These are phyloP conservation scores for Verruconis gallopava DNA, from an alignment of 2,329 filamentous ascomycete genomes.

Conservation along the genomic window DNA sequence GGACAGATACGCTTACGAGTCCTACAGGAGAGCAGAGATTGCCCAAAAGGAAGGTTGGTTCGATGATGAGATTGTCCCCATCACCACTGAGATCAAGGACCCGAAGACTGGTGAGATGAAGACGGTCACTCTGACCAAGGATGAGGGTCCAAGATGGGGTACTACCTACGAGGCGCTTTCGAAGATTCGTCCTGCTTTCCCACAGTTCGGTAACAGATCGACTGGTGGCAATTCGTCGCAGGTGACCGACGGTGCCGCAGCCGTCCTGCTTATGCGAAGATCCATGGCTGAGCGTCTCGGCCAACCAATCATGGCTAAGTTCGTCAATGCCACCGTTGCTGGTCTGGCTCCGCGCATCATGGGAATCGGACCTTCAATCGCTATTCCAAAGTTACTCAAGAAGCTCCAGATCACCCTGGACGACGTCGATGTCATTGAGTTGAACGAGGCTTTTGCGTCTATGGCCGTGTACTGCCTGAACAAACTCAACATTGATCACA, in stretches of 20 bases:
- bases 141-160: constrained; percentile 83
- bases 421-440: constrained; percentile 80
- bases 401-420: constrained; percentile 66
- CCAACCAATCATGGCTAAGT: constrained; percentile 90
- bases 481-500: constrained; percentile 52
- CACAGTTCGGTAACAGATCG: constrained; percentile 72
- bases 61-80: constrained; percentile 87
- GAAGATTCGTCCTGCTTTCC: constrained; percentile 86
- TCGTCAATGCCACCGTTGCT: constrained; percentile 79
- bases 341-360: constrained; percentile 89
- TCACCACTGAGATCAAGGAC: constrained; percentile 70
- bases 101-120: constrained; percentile 67
- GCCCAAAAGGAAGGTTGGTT: constrained; percentile 88
- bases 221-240: constrained; percentile 93
- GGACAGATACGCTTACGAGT: constrained; percentile 77
- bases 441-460: constrained; percentile 96
- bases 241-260: constrained; percentile 86
- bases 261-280: constrained; percentile 86
- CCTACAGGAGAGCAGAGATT: constrained; percentile 72
- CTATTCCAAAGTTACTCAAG: constrained; percentile 66
- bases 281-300: constrained; percentile 74
- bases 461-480: constrained; percentile 90
- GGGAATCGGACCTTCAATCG: constrained; percentile 73
- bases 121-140: constrained; percentile 65
- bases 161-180: constrained; percentile 70